Evolutionary conservation across 1,139 yeast species (phyloP), one percentile per base, ranked within the genome.

Genomic region (Kodamaea alishanica): DNA sequence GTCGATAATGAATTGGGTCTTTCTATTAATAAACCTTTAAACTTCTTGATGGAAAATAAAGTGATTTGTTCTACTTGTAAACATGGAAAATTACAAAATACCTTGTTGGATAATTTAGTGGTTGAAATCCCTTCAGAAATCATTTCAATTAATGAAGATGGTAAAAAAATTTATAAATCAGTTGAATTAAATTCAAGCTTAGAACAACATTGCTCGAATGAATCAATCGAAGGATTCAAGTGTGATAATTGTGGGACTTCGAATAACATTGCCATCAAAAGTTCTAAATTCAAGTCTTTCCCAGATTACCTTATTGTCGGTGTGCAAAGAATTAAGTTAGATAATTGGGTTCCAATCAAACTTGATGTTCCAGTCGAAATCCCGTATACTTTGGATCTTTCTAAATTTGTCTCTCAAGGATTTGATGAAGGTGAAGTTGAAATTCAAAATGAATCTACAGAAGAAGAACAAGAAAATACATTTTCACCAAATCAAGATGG

Each of bases 331-430:
- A 88, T 92, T 42, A 79, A 83, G 45, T 65, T 92, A 38, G 84
- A 84, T 38, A 87, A 89, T 55, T 92, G 97, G 97, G 85, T 82
- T 2, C 97, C 98, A 0, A 70, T 79, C 0, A 92, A 92, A 58
- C 71, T 86, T 1, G 84, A 81, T 46, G 86, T 83, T 6, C 94
- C 95, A 2, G 70, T 87, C 8, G 62, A 66, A 1, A 67, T 84
- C 1, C 83, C 89, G 1, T 77, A 75, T 8, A 56, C 59, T 2
- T 33, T 67, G 12, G 67, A 69, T 41, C 45, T 78, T 10, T 30
- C 54, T 0, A 38, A 45, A 0, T 63, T 56, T 30, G 31, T 63
- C 42, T 53, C 73, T 24, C 65, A 67, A 1, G 63, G 55, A 6
- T 51, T 65, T 34, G 48, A 56, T 0, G 51, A 53, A 0, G 75